Percentiles rank a stretch among this genome's conserved stretches.
Conservation (phyloP, 1,284 basidiomycete genomes). For the Ceratobasidium sp. region DNA sequence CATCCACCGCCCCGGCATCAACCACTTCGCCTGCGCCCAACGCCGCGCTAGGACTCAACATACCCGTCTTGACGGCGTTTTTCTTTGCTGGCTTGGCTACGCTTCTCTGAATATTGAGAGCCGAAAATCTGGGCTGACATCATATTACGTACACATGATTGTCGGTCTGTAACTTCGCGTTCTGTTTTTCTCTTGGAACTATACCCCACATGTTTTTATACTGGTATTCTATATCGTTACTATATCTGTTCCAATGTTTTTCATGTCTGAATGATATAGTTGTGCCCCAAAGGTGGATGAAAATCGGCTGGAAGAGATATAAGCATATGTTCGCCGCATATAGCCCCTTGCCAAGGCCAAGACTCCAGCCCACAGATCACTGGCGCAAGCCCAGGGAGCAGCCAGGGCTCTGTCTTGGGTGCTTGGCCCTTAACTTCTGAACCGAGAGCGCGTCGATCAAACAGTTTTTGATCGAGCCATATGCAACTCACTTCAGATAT, state of each 20-base stretch:
- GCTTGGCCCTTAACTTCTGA: too few species aligned
- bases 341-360: too few species aligned
- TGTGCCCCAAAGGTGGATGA: not conserved
- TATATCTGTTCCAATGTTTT: too few species aligned
- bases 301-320: too few species aligned
- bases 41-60: conserved; percentile 8
- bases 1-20: conserved; percentile 20
- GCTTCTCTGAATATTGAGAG: conserved; percentile 35
- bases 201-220: not conserved
- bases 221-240: not conserved
- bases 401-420: too few species aligned
- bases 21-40: conserved; percentile 22
- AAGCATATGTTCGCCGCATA: too few species aligned
- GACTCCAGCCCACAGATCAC: too few species aligned
- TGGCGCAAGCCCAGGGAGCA: too few species aligned
- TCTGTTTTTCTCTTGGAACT: not conserved
- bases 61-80: conserved; percentile 1
- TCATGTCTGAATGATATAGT: too few species aligned
- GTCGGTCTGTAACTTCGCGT: not conserved
- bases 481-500: too few species aligned
- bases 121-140: not conserved
- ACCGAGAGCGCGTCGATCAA: too few species aligned
- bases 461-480: too few species aligned
- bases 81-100: conserved; percentile 39
- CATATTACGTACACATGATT: conserved; percentile 24